Percentiles rank a stretch among this genome's conserved stretches.
Evolutionary conservation across 1,139 yeast species (phyloP).

Genomic region (Diutina mesorugosa): DNA sequence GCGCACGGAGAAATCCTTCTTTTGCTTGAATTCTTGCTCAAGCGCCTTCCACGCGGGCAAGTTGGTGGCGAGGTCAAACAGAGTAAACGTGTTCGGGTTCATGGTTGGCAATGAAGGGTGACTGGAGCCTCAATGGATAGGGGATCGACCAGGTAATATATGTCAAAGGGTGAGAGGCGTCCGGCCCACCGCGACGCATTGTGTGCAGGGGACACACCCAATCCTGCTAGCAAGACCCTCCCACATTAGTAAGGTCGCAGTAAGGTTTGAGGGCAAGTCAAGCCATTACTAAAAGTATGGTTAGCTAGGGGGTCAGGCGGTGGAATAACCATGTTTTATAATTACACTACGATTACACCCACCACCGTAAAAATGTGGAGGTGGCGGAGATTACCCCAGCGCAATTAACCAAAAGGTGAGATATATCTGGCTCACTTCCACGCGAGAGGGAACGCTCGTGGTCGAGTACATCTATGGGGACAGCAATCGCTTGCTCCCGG

Average conservation of each 20-base stretch:
- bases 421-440: too few relatives aligned
- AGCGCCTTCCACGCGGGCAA: conserved; percentile 78
- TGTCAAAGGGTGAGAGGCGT: neutral
- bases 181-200: neutral
- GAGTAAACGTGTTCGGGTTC: neutral
- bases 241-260: neutral
- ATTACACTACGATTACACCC: too few relatives aligned
- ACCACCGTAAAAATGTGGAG: too few relatives aligned
- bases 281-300: too few relatives aligned
- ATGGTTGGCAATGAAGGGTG: neutral
- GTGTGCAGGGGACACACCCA: neutral
- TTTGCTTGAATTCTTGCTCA: conserved; percentile 51
- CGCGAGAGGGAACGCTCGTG: too few relatives aligned
- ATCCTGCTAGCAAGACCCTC: neutral
- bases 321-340: too few relatives aligned
- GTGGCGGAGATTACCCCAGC: neutral
- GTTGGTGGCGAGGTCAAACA: conserved; percentile 59
- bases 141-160: neutral
- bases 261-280: too few relatives aligned
- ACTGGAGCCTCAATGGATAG: neutral
- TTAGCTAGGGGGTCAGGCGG: too few relatives aligned
- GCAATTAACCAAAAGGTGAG: neutral
- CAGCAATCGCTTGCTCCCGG: too few relatives aligned
- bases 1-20: conserved; percentile 53
- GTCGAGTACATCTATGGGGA: too few relatives aligned